Percentiles rank a stretch among this genome's conserved stretches.
phyloP scores from a whole-genome alignment of 225 moss, liverwort and hornwort genomes.

The Anthoceros angustus region DNA sequence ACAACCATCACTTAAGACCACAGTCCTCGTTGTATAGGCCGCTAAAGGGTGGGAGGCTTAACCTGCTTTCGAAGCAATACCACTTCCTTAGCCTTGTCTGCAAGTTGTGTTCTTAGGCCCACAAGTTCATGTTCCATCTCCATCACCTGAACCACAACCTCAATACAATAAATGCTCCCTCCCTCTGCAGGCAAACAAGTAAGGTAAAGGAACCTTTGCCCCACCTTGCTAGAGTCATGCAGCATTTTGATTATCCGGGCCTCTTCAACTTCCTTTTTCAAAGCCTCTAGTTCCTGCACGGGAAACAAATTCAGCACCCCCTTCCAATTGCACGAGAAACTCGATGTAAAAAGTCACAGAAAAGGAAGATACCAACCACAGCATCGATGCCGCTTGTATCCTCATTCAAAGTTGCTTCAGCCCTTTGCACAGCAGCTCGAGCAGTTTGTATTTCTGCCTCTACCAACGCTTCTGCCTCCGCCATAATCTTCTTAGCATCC shows the following conservation, averaged over 20 bases:
- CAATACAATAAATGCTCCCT: neutral
- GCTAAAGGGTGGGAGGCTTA: neutral
- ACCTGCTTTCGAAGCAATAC: conserved; percentile 35
- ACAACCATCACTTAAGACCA: too few relatives aligned
- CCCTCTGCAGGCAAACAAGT: neutral
- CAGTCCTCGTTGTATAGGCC: neutral
- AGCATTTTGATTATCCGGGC: conserved; percentile 49
- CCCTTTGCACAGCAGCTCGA: conserved; percentile 27
- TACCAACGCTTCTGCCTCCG: conserved; percentile 32
- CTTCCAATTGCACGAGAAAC: neutral
- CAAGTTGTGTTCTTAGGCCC: conserved; percentile 31
- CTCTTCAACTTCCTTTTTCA: conserved; percentile 35
- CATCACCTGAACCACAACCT: conserved; percentile 14
- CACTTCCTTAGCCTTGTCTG: conserved; percentile 33
- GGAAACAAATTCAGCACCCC: neutral
- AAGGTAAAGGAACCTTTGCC: neutral
- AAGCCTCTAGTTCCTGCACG: conserved; percentile 32
- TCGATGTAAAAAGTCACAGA: neutral
- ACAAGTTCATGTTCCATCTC: conserved; percentile 46
- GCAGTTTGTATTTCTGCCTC: conserved; percentile 37
- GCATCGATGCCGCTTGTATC: conserved; percentile 8
- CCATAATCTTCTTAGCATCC: conserved; percentile 34
- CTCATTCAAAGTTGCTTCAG: conserved; percentile 30
- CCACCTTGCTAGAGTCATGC: conserved; percentile 40
- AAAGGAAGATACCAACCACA: neutral